Evolutionary conservation across 495 filamentous ascomycete genomes (phyloP).

Genomic region (Achaetomiella virescens): DNA sequence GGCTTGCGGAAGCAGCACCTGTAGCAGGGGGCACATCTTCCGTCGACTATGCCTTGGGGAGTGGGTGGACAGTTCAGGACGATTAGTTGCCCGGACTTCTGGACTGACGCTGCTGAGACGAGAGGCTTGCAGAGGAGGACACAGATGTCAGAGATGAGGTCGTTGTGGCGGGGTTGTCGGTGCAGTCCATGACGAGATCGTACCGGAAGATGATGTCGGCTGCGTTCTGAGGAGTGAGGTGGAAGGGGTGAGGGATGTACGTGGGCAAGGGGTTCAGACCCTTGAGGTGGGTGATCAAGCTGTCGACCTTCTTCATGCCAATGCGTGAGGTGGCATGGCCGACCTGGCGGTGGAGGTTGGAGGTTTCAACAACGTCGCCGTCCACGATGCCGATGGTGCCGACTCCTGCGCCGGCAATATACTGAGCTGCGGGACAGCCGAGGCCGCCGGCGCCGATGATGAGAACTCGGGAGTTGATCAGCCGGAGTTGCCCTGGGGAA

Average conservation of each 20-base stretch:
- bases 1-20: slow-evolving; percentile 87
- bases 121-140: slow-evolving; percentile 73
- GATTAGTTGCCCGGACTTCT: slow-evolving; percentile 84
- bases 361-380: slow-evolving; percentile 78
- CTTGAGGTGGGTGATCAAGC: slow-evolving; percentile 60
- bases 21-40: slow-evolving; percentile 68
- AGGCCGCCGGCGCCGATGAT: slow-evolving; percentile 90
- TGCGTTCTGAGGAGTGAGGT: slow-evolving; percentile 60
- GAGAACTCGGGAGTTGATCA: slow-evolving; percentile 65
- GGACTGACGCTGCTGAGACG: slow-evolving; percentile 80
- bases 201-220: slow-evolving; percentile 58
- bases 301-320: slow-evolving; percentile 76
- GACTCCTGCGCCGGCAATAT: slow-evolving; percentile 81
- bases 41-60: slow-evolving; percentile 32
- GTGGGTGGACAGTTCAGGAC: slow-evolving; percentile 65
- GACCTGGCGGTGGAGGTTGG: slow-evolving; percentile 92
- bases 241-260: slow-evolving; percentile 54
- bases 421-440: slow-evolving; percentile 85
- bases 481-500: slow-evolving; percentile 63
- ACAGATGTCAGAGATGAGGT: slow-evolving; percentile 85
- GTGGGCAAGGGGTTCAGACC: slow-evolving; percentile 62
- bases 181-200: slow-evolving; percentile 88
- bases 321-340: slow-evolving; percentile 64
- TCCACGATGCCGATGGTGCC: slow-evolving; percentile 81
- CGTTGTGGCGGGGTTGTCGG: slow-evolving; percentile 84